Conservation (phyloP, 805 yeast genomes). For the Groenewaldozyma tartarivorans region DNA sequence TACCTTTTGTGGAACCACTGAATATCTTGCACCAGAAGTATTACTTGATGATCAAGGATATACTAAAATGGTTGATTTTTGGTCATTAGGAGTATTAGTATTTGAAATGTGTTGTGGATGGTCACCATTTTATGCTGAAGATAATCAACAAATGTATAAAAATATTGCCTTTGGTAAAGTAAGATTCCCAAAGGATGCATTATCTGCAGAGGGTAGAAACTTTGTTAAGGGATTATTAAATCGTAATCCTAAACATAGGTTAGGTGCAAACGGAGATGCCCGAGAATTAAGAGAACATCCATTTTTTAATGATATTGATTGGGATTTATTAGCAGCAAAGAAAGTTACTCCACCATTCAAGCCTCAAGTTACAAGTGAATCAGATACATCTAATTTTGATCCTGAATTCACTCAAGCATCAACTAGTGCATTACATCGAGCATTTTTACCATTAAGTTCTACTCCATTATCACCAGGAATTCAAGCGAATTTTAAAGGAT, state of each 20-base stretch:
- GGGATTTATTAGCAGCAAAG: constrained; percentile 70
- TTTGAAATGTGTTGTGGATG: constrained; percentile 99
- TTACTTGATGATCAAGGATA: constrained; percentile 91
- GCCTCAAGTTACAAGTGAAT: constrained; percentile 83
- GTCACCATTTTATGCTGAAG: constrained; percentile 98
- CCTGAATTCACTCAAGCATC: constrained; percentile 94
- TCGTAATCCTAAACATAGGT: constrained; percentile 90
- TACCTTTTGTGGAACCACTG: constrained; percentile 98
- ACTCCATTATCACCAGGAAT: constrained; percentile 91
- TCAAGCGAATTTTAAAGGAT: constrained; percentile 94
- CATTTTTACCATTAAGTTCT: constrained; percentile 35
- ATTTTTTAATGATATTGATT: constrained; percentile 83
- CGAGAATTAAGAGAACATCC: constrained; percentile 87
- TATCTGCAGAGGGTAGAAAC: constrained; percentile 86
- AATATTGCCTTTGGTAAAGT: constrained; percentile 98
- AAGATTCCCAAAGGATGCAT: constrained; percentile 90
- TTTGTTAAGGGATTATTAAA: constrained; percentile 92
- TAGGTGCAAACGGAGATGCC: constrained; percentile 88
- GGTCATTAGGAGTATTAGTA: constrained; percentile 94
- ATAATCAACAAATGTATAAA: constrained; percentile 97
- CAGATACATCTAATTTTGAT: constrained; percentile 94
- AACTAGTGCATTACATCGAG: constrained; percentile 65
- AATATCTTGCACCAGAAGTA: constrained; percentile 95
- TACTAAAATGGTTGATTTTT: constrained; percentile 97
- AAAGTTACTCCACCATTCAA: constrained; percentile 93